Evolutionary conservation across 2,329 filamentous ascomycete genomes (phyloP), one percentile per base, ranked within the genome.

Genomic region (Pseudodiploospora longispora): DNA sequence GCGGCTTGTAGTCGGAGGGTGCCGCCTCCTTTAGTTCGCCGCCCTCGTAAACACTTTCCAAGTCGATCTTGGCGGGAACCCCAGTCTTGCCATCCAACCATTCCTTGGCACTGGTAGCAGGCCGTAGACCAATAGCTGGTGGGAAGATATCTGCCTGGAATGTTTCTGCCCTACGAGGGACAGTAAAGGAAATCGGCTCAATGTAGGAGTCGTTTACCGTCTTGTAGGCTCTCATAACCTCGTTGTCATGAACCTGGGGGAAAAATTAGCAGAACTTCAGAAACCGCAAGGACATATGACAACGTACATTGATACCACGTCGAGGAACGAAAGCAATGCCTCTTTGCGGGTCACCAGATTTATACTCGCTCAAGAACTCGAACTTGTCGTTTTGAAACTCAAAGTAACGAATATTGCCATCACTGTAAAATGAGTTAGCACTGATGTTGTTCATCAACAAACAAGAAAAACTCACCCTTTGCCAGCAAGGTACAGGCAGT

Each of bases 381-480:
- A 98, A 96, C 68, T 96, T 96, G 75, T 97, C 91, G 68, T 97
- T 95, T 62, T 94, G 87, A 60, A 94, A 95, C 68, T 98, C 93
- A 65, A 87, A 98, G 75, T 98, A 98, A 52, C 93, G 90, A 61
- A 98, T 98, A 68, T 98, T 98, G 59, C 93, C 93, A 62, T 98
- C 93, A 66, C 87, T 93, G 50, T 10, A 30, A 8, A 51, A 29
- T 29, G 2, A 38, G 39, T 48, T 6, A 48, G 42, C 19, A 5
- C 28, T n/a, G 3, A 10, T 6, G 29, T 37, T 7, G 27, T n/a
- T n/a, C 6, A 30, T 6, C 31, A 7, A 1, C 27, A 28, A 32
- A 36, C 10, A 6, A 10, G 10, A 6, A 28, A 6, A 28, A 38
- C 85, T 72, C 68, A 91, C 87, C 91, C 93, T 74, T 97, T 97